A percentile compares a stretch with the other conserved stretches of the same genome.
Conservation (phyloP, 345 rosid species). For the Microthlaspi erraticum region DNA sequence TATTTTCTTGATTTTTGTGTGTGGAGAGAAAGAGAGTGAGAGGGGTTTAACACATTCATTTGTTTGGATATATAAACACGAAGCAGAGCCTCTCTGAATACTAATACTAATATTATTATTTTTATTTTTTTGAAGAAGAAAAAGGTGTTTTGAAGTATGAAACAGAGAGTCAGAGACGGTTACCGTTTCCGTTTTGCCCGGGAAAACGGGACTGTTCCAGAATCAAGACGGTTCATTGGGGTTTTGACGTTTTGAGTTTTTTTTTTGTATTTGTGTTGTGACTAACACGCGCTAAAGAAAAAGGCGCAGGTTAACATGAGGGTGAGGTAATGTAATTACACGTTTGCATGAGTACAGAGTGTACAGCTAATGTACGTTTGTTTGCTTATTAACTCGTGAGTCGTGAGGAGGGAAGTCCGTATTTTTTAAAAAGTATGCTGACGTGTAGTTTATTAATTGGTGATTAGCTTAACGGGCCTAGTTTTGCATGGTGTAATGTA, state of each 20-base stretch:
- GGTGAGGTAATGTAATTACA: conserved; percentile 1
- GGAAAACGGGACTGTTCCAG: conserved; percentile 54
- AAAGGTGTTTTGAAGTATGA: conserved; percentile 19
- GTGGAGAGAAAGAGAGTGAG: conserved; percentile 40
- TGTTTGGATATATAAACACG: conserved; percentile 75
- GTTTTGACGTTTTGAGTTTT: conserved; percentile 9
- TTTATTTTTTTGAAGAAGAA: background rate
- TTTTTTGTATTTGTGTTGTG: background rate
- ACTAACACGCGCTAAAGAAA: conserved; percentile 11
- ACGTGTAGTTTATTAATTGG: conserved; percentile 24
- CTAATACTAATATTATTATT: background rate
- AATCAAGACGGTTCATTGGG: conserved; percentile 35
- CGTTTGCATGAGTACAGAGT: conserved; percentile 27
- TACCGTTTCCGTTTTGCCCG: conserved; percentile 54
- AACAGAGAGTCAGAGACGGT: conserved; percentile 42
- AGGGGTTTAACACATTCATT: conserved; percentile 44
- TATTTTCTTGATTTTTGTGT: background rate
- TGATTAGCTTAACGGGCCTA: conserved; percentile 31
- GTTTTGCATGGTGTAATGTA: conserved; percentile 5
- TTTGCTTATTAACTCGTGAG: conserved; percentile 37
- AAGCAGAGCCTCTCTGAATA: conserved; percentile 31
- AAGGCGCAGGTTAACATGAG: conserved; percentile 11
- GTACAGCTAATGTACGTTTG: conserved; percentile 44
- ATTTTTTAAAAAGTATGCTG: background rate
- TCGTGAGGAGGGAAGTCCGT: conserved; percentile 42